Base-by-base conservation (phyloP, 768 basidiomycete genomes). In the Boletus vermiculosoides region DNA sequence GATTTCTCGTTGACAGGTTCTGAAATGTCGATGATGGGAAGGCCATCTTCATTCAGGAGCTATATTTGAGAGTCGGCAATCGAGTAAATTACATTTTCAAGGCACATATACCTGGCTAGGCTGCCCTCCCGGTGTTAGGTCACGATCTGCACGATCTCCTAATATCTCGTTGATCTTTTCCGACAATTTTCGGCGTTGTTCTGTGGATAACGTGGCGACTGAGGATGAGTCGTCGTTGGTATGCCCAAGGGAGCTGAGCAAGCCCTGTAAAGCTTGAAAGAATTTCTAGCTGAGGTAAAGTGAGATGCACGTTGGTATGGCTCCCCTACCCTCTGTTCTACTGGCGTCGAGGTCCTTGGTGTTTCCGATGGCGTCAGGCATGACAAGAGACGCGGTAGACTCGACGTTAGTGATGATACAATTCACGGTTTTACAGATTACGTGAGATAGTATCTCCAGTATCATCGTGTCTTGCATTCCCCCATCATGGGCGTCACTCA, bases 21-120 rank as follows among this genome's bases (percentile, higher is more conserved):
- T 31, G 79, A 80, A 55, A 92, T 86, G 37, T 92, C 90, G 57
- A 91, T 77, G 59, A 92, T 86, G 12, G 90, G 90, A 39, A 89
- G 80, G 4, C 88, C 89, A 47, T 92, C 89, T 63, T 90, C 88
- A 63, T 88, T 88, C 40, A 87, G 63, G 51, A 86, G 76, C 89
- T 91, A 57, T 8, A 63, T 57, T 40, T 41, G 59, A 37, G 31
- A 22, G 52, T 63, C 60, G 65, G 59, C 52, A 58, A 66, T 63
- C 56, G 63, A 58, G 62, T 55, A 62, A 7, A 61, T 60, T 33
- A 56, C 45, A 52, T 34, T 48, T 56, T 57, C n/a, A 55, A 51
- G 45, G 44, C 20, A 45, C 63, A 63, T 81, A 63, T 76, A 88
- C 89, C 82, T 89, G 83, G 78, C 81, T 83, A 71, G 77, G 77